These are phyloP conservation scores for Lactarius indigo DNA, from an alignment of 768 basidiomycete species.

Conservation along the genomic window DNA sequence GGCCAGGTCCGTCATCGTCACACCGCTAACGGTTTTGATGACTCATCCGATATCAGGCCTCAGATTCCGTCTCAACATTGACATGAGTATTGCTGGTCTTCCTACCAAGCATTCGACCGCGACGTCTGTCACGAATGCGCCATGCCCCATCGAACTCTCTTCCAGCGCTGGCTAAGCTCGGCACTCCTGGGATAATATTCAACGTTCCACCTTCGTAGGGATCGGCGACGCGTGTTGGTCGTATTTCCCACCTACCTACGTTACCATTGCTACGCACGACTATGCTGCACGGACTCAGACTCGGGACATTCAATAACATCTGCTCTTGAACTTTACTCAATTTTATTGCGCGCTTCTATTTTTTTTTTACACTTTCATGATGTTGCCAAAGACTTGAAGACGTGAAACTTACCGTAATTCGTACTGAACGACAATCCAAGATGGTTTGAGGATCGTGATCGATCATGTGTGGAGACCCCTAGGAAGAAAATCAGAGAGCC, in stretches of 20 bases:
- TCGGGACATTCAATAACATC: constrained; percentile 5
- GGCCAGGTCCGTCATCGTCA: constrained; percentile 49
- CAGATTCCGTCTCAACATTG: constrained; percentile 35
- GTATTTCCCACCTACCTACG: neutral
- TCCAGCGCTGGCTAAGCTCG: constrained; percentile 24
- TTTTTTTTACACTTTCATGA: neutral
- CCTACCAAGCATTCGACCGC: constrained; percentile 31
- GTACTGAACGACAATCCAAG: neutral
- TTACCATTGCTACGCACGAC: neutral
- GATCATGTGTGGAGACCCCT: neutral
- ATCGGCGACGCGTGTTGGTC: neutral
- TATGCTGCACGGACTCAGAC: constrained; percentile 11
- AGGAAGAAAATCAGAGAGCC: neutral
- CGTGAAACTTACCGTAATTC: neutral
- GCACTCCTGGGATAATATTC: too few species aligned
- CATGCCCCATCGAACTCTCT: constrained; percentile 35
- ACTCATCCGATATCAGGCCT: constrained; percentile 26
- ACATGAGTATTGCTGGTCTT: constrained; percentile 38
- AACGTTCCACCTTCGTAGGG: neutral
- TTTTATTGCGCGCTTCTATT: constrained; percentile 10
- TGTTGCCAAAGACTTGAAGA: neutral
- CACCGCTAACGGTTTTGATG: neutral
- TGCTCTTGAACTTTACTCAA: constrained; percentile 13
- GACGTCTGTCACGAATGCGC: constrained; percentile 32
- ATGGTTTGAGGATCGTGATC: neutral